Evolutionary conservation across 2,329 filamentous ascomycete species (phyloP).

Genomic region (Clarireedia homoeocarpa): DNA sequence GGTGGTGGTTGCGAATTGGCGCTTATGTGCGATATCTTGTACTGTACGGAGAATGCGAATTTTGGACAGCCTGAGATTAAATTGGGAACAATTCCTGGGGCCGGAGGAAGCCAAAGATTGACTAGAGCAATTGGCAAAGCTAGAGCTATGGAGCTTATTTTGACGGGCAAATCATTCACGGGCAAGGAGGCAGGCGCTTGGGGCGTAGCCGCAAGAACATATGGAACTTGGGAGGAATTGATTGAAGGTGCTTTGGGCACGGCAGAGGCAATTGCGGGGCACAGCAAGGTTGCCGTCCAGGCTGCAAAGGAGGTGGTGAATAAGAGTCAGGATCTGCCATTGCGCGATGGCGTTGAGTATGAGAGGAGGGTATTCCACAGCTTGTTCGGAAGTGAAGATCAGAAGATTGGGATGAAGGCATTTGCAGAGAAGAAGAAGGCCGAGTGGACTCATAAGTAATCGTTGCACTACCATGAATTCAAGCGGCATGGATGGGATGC

Average conservation of each 20-base stretch:
- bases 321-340: conserved; percentile 86
- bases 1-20: conserved; percentile 95
- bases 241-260: conserved; percentile 75
- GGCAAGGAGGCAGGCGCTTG: conserved; percentile 81
- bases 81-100: conserved; percentile 85
- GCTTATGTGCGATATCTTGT: conserved; percentile 95
- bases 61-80: conserved; percentile 98
- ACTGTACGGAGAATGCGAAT: conserved; percentile 77
- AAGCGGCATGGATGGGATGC: too few species aligned
- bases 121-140: conserved; percentile 78
- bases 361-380: conserved; percentile 90
- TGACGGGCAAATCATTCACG: conserved; percentile 77
- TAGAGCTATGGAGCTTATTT: conserved; percentile 83
- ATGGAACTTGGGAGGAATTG: conserved; percentile 71
- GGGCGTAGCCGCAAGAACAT: conserved; percentile 80
- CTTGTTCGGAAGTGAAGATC: conserved; percentile 88
- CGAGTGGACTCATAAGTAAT: conserved; percentile 74
- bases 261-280: conserved; percentile 81
- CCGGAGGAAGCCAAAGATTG: conserved; percentile 82
- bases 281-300: conserved; percentile 79
- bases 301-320: conserved; percentile 98
- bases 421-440: conserved; percentile 94
- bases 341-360: conserved; percentile 89
- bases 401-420: conserved; percentile 94
- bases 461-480: background rate